Percentiles rank a stretch among this genome's conserved stretches.
These are phyloP conservation scores for Pochonia chlamydosporia DNA, from an alignment of 2,329 filamentous ascomycete species.

Conservation along the genomic window DNA sequence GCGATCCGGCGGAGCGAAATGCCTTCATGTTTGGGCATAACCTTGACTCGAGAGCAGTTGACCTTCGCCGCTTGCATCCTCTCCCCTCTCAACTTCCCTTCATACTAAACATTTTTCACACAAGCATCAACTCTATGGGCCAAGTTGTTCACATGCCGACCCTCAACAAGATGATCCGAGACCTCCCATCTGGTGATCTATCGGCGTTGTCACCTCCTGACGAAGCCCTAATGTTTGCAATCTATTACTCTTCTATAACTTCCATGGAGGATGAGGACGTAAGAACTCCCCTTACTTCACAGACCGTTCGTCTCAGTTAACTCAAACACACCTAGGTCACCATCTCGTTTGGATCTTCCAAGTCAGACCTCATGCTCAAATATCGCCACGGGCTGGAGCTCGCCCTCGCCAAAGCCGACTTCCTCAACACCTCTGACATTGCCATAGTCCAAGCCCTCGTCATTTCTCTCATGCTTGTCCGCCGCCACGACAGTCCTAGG, in stretches of 20 bases:
- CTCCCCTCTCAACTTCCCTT: conserved; percentile 51
- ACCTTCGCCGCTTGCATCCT: conserved; percentile 35
- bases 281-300: no score
- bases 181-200: background rate
- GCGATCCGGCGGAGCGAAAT: conserved; percentile 39
- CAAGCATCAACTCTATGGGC: conserved; percentile 43
- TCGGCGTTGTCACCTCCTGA: conserved; percentile 31
- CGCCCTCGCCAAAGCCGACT: conserved; percentile 55
- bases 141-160: conserved; percentile 41
- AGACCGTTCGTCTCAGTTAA: no score
- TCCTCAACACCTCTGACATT: conserved; percentile 54
- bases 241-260: conserved; percentile 50
- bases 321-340: no score
- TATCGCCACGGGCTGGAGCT: conserved; percentile 53
- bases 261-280: conserved; percentile 55
- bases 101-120: conserved; percentile 41
- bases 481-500: conserved; percentile 43
- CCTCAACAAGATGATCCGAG: conserved; percentile 16
- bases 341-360: conserved; percentile 43
- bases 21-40: conserved; percentile 47
- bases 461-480: conserved; percentile 50
- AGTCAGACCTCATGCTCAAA: conserved; percentile 35
- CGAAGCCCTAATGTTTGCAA: conserved; percentile 49
- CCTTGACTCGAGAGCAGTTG: conserved; percentile 20
- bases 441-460: conserved; percentile 56